A percentile compares a stretch with the other conserved stretches of the same genome.
These are phyloP conservation scores for Fusarium nygamai DNA, from an alignment of 2,329 filamentous ascomycete genomes.

Conservation along the genomic window DNA sequence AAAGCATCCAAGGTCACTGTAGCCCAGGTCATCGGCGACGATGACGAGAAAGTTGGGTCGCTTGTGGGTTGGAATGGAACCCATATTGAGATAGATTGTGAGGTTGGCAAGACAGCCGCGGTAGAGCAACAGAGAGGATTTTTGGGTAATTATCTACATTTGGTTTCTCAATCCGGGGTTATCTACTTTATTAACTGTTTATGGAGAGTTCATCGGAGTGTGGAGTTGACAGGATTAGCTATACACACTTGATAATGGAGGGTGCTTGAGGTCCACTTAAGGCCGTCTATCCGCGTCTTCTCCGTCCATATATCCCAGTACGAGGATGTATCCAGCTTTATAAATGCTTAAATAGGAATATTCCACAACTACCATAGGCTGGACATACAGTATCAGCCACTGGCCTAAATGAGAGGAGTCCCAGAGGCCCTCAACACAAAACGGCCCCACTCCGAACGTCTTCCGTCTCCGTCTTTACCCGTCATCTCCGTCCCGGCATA, in stretches of 20 bases:
- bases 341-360: not conserved
- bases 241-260: not conserved
- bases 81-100: not conserved
- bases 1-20: slow-evolving; percentile 49
- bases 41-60: slow-evolving; percentile 44
- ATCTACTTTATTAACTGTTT: not conserved
- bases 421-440: not conserved
- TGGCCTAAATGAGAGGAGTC: not conserved
- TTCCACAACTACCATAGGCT: not conserved
- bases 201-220: not conserved
- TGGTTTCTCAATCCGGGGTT: not conserved
- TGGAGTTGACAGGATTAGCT: not conserved
- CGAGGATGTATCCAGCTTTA: not conserved
- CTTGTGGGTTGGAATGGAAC: slow-evolving; percentile 47
- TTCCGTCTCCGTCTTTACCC: not conserved
- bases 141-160: not conserved
- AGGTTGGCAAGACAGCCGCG: not conserved
- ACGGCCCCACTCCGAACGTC: not conserved
- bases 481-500: not conserved
- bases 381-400: not conserved
- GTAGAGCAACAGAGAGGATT: not conserved
- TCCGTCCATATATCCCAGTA: not conserved
- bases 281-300: slow-evolving; percentile 3
- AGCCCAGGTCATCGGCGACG: slow-evolving; percentile 44
- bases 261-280: not conserved